phyloP scores from a whole-genome alignment of 306 rosid species.

The Macrotyloma uniflorum region DNA sequence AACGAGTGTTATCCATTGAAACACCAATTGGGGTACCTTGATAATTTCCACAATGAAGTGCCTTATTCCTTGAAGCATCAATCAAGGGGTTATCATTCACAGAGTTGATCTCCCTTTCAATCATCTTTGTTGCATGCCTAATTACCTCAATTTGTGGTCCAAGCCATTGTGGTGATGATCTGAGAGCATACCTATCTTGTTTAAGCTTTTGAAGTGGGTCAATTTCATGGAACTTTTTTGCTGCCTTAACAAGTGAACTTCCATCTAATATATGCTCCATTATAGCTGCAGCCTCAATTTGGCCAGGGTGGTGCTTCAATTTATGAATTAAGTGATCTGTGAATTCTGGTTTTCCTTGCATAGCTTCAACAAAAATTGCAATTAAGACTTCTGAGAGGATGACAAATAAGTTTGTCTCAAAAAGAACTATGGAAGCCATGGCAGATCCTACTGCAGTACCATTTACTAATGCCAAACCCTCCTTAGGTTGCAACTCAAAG shows the following conservation, averaged over 20 bases:
- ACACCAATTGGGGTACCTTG: background rate
- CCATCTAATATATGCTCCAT: background rate
- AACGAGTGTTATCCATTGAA: background rate
- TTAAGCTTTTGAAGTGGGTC: background rate
- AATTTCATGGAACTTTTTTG: background rate
- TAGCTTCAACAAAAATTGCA: background rate
- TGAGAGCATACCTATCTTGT: background rate
- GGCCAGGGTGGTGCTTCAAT: background rate
- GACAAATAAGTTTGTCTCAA: background rate
- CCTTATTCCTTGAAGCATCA: background rate
- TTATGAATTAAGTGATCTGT: background rate
- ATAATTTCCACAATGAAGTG: background rate
- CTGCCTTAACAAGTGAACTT: background rate
- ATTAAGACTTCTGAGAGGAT: background rate
- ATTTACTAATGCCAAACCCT: background rate
- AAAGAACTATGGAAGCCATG: background rate
- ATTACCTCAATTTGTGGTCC: background rate
- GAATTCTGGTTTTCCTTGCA: background rate
- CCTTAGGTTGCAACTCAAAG: background rate
- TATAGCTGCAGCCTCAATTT: background rate
- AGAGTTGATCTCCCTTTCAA: background rate
- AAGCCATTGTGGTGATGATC: background rate
- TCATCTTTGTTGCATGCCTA: background rate
- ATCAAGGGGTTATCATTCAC: background rate
- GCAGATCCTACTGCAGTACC: background rate